Conservation (phyloP, 1,284 basidiomycete species). For the Peniophora sp. region DNA sequence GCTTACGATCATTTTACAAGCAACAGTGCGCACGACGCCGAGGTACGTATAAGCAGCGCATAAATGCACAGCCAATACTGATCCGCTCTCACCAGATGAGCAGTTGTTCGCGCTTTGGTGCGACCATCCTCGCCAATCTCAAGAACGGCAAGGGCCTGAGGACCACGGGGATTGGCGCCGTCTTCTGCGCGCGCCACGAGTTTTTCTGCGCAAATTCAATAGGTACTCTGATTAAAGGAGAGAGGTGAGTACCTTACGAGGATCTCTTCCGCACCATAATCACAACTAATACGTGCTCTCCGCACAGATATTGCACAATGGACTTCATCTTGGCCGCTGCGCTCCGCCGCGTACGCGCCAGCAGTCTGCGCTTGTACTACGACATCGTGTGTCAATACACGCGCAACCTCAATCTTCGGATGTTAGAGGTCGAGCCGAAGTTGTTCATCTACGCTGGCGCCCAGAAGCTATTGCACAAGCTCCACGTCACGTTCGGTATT, state of each 20-base stretch:
- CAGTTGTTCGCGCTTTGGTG: slow-evolving; percentile 12
- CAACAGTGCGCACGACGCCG: not conserved
- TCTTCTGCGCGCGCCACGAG: slow-evolving; percentile 14
- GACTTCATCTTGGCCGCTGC: not conserved
- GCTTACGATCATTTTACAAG: not conserved
- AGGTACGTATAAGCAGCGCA: no score
- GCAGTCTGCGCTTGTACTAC: no score
- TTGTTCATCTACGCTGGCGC: no score
- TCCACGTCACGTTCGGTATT: slow-evolving; percentile 7
- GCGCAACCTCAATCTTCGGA: no score
- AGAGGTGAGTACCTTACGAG: no score
- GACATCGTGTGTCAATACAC: no score
- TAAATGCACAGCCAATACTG: no score
- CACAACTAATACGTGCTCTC: not conserved
- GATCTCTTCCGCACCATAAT: not conserved
- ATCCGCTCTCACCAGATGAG: not conserved
- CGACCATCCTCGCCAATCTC: slow-evolving; percentile 5
- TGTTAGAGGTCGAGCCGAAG: no score
- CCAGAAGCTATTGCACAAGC: no score
- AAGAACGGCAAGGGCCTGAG: slow-evolving; percentile 12
- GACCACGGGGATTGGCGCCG: slow-evolving; percentile 15
- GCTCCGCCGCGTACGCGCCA: no score
- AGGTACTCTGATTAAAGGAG: no score
- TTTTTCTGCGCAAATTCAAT: not conserved
- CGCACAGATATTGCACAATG: not conserved